A percentile compares a stretch with the other conserved stretches of the same genome.
These are phyloP conservation scores for Cardamine resedifolia DNA, from an alignment of 345 rosid genomes.

Conservation along the genomic window DNA sequence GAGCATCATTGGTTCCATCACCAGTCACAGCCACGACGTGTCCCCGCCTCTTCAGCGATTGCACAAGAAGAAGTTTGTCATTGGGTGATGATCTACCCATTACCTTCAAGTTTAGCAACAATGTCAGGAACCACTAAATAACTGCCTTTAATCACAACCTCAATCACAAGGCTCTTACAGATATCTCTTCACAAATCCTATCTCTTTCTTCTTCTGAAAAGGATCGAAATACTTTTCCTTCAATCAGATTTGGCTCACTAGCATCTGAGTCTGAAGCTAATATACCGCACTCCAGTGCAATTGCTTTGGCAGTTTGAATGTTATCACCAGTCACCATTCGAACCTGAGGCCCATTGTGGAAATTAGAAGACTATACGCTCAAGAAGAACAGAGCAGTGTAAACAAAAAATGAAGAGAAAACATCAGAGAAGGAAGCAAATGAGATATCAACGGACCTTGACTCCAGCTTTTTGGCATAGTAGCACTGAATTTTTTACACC, in stretches of 20 bases:
- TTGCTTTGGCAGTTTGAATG: slow-evolving; percentile 89
- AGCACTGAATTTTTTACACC: slow-evolving; percentile 74
- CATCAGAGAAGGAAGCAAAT: slow-evolving; percentile 6
- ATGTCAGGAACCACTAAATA: slow-evolving; percentile 13
- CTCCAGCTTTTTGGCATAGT: slow-evolving; percentile 84
- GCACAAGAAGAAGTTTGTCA: slow-evolving; percentile 88
- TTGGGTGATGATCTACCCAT: slow-evolving; percentile 94
- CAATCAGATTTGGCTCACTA: slow-evolving; percentile 67
- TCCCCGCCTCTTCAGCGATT: slow-evolving; percentile 70
- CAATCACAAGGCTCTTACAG: slow-evolving; percentile 45
- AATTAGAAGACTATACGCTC: slow-evolving; percentile 6
- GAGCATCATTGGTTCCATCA: slow-evolving; percentile 95
- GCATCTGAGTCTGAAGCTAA: slow-evolving; percentile 60
- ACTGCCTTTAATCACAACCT: slow-evolving; percentile 20
- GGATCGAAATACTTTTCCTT: slow-evolving; percentile 79
- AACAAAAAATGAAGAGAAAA: neutral
- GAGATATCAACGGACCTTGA: slow-evolving; percentile 59
- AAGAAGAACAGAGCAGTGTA: slow-evolving; percentile 9
- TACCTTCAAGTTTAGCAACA: slow-evolving; percentile 49
- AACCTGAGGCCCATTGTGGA: slow-evolving; percentile 48
- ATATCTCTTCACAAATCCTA: slow-evolving; percentile 69
- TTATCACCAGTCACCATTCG: slow-evolving; percentile 99
- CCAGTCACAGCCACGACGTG: slow-evolving; percentile 93
- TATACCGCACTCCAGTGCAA: slow-evolving; percentile 96
- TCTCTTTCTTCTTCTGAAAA: slow-evolving; percentile 71